Conservation (phyloP, 2,329 filamentous ascomycete species). For the Hypomyces perniciosus region DNA sequence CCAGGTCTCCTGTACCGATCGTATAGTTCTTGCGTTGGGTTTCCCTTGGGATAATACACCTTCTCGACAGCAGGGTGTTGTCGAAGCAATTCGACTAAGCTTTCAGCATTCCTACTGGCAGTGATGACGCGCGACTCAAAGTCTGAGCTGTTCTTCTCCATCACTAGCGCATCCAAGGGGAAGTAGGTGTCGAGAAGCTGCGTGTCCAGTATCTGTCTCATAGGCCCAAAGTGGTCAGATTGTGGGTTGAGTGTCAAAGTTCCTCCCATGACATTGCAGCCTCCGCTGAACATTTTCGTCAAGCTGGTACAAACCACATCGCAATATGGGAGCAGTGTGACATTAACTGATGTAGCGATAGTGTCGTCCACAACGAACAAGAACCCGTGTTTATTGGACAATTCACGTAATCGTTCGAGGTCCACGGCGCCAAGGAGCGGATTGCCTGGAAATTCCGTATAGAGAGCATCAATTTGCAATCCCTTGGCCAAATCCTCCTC, state of each 20-base stretch:
- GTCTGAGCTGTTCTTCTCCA: slow-evolving; percentile 34
- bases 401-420: slow-evolving; percentile 19
- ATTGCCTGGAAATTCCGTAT: slow-evolving; percentile 38
- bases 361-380: slow-evolving; percentile 41
- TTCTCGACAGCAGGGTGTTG: slow-evolving; percentile 17
- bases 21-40: slow-evolving; percentile 28
- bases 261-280: slow-evolving; percentile 47
- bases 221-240: slow-evolving; percentile 27
- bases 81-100: slow-evolving; percentile 21
- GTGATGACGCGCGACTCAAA: slow-evolving; percentile 30
- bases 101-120: slow-evolving; percentile 22
- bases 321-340: slow-evolving; percentile 39
- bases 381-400: slow-evolving; percentile 33
- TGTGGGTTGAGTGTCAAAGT: slow-evolving; percentile 39
- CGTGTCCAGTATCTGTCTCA: slow-evolving; percentile 22
- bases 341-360: slow-evolving; percentile 37
- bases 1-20: slow-evolving; percentile 26
- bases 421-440: slow-evolving; percentile 26
- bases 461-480: slow-evolving; percentile 36
- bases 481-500: slow-evolving; percentile 31
- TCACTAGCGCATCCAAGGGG: slow-evolving; percentile 20
- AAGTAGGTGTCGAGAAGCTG: slow-evolving; percentile 21
- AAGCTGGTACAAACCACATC: slow-evolving; percentile 46
- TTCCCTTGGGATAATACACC: slow-evolving; percentile 38
- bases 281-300: slow-evolving; percentile 51